phyloP scores from a whole-genome alignment of 805 yeast species.

The Saccharomyces paradoxus region DNA sequence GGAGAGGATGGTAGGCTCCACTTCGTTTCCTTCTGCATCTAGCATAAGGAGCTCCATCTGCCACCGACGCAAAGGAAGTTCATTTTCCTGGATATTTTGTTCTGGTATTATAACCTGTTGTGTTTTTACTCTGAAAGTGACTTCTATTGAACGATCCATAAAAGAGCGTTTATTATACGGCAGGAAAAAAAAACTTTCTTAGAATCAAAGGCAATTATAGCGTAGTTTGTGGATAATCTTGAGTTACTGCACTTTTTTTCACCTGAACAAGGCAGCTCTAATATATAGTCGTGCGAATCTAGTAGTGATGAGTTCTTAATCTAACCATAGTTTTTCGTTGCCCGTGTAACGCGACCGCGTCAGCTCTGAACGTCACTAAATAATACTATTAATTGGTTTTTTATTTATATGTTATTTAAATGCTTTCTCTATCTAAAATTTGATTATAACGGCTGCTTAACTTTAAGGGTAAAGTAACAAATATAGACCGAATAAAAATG shows the following conservation, averaged over 20 bases:
- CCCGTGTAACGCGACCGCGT: background rate
- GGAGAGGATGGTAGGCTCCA: slow-evolving; percentile 76
- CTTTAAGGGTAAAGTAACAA: background rate
- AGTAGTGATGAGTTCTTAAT: background rate
- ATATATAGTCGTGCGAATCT: background rate
- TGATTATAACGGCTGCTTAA: background rate
- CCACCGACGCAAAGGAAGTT: slow-evolving; percentile 90
- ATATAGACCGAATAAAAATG: background rate
- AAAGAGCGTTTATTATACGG: background rate
- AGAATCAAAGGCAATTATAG: background rate
- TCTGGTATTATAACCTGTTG: slow-evolving; percentile 64
- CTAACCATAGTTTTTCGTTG: background rate
- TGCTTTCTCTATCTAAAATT: background rate
- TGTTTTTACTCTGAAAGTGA: slow-evolving; percentile 79
- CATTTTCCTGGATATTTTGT: slow-evolving; percentile 40
- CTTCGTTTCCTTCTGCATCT: slow-evolving; percentile 67
- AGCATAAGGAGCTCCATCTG: slow-evolving; percentile 62
- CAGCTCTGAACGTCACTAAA: background rate
- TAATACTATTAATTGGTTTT: background rate
- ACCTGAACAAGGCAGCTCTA: background rate
- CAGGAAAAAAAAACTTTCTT: background rate
- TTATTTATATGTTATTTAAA: background rate
- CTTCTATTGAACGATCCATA: slow-evolving; percentile 39
- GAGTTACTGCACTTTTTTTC: background rate
- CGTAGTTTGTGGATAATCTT: background rate